Conservation (phyloP, 352 stramenopile genomes). For the Phytophthora aleatoria region DNA sequence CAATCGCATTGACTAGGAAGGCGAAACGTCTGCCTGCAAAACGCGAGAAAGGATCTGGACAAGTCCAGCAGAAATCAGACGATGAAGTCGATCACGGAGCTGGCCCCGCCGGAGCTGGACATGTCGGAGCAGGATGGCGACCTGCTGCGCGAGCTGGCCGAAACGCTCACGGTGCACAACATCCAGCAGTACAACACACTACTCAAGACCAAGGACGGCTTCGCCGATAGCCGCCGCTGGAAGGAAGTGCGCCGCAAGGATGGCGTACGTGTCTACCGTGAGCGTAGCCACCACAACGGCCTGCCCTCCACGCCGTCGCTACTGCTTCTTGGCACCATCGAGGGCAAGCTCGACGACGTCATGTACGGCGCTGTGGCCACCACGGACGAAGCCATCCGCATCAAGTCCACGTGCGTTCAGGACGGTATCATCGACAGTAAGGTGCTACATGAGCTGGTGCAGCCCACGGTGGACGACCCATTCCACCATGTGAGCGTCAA, state of each 20-base stretch:
- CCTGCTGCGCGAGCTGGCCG: conserved; percentile 39
- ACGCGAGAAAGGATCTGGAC: conserved; percentile 3
- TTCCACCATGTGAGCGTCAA: conserved; percentile 59
- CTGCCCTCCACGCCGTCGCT: conserved; percentile 46
- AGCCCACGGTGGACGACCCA: conserved; percentile 42
- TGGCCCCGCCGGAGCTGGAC: conserved; percentile 27
- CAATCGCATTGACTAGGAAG: conserved; percentile 23
- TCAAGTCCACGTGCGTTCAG: conserved; percentile 55
- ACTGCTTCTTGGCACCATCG: conserved; percentile 57
- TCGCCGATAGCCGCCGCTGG: conserved; percentile 39
- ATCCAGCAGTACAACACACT: conserved; percentile 55
- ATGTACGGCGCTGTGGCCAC: conserved; percentile 61
- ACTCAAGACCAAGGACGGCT: conserved; percentile 46
- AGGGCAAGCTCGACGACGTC: conserved; percentile 61
- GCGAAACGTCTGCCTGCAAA: conserved; percentile 8
- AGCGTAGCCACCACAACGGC: conserved; percentile 29
- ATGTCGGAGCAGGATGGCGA: conserved; percentile 40
- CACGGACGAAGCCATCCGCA: conserved; percentile 49
- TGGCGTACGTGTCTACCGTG: conserved; percentile 43
- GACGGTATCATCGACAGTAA: conserved; percentile 60
- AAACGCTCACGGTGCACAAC: conserved; percentile 48
- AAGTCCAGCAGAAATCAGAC: conserved; percentile 2
- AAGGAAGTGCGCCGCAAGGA: conserved; percentile 47
- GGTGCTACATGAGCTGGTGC: conserved; percentile 52
- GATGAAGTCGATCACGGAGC: conserved; percentile 35